Base-by-base conservation (phyloP, 2,329 filamentous ascomycete species). In the Blastomyces silverae region DNA sequence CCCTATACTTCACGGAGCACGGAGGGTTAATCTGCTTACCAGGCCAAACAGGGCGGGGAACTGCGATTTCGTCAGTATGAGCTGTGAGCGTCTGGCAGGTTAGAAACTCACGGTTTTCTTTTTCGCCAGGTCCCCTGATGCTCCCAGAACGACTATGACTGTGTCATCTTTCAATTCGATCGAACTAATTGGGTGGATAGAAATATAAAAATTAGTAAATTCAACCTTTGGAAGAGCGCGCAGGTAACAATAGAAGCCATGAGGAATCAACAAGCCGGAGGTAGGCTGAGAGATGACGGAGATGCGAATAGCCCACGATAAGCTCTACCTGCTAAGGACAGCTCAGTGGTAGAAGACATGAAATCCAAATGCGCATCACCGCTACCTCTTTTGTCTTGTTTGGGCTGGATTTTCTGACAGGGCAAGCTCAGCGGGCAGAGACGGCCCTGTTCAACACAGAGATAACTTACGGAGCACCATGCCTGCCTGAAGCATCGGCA, bases 161-260 rank as follows among this genome's bases (percentile, higher is more conserved):
- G 94, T 99, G 85, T 99, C 95, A 76, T 97, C 91, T 85, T 97
- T 99, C 76, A 99, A 88, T 86, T 99, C 94, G 80, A 95, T 84
- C 74, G 86, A 87, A 76, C 91, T 96, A 31, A 60, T 60, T 17
- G n/a, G 58, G n/a, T 2, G 22, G 42, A 28, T 6, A 55, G 34
- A 34, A 7, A 52, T 17, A 28, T 15, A 34, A 34, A 20, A 7
- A 22, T 57, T 39, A 57, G 34, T 13, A 37, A 34, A 57, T 25
- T 8, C 4, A 10, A 7, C 0, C 0, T 1, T 7, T 17, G 31
- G 15, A 22, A 13, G 22, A 39, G 25, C 6, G 48, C 48, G 3
- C n/a, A 25, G 8, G 50, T 22, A 31, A 55, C 13, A 53, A 48
- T 7, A 20, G 31, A 53, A 53, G n/a, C 7, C 31, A 44, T 50